phyloP scores from a whole-genome alignment of 768 basidiomycete genomes.

The Trametes maxima region DNA sequence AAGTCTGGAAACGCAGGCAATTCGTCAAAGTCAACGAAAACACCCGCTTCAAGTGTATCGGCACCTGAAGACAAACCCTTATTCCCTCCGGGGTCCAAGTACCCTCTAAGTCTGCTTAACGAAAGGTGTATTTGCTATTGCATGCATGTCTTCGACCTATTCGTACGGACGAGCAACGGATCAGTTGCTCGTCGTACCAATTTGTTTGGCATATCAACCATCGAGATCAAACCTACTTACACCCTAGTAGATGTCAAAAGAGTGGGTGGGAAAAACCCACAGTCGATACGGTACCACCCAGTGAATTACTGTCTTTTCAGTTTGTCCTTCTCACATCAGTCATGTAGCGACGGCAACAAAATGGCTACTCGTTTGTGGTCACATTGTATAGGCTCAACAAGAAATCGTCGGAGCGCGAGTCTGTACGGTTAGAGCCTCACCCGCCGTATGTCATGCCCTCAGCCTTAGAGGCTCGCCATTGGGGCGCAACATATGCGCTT shows the following conservation, averaged over 20 bases:
- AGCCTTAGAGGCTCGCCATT: conserved; percentile 85
- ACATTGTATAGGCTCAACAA: conserved; percentile 68
- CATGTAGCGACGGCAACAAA: conserved; percentile 46
- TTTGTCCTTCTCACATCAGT: background rate
- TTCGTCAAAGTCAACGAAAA: conserved; percentile 56
- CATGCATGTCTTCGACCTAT: background rate
- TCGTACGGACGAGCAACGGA: background rate
- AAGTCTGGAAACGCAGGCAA: conserved; percentile 92
- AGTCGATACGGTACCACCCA: conserved; percentile 64
- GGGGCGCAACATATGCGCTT: conserved; percentile 86
- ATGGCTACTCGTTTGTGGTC: conserved; percentile 67
- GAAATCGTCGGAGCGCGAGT: conserved; percentile 70
- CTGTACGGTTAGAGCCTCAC: conserved; percentile 71
- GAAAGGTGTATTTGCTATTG: conserved; percentile 59
- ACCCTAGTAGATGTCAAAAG: conserved; percentile 72
- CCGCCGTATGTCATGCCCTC: conserved; percentile 67
- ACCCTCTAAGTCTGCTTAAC: conserved; percentile 73
- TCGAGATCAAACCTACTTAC: background rate
- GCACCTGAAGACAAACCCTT: conserved; percentile 54
- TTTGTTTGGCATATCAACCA: background rate
- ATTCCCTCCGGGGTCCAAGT: conserved; percentile 86
- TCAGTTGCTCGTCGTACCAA: background rate
- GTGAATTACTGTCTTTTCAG: background rate
- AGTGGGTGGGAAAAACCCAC: conserved; percentile 84
- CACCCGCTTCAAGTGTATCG: conserved; percentile 11